Conservation (phyloP, 2,329 filamentous ascomycete species). For the Talaromyces sp. region DNA sequence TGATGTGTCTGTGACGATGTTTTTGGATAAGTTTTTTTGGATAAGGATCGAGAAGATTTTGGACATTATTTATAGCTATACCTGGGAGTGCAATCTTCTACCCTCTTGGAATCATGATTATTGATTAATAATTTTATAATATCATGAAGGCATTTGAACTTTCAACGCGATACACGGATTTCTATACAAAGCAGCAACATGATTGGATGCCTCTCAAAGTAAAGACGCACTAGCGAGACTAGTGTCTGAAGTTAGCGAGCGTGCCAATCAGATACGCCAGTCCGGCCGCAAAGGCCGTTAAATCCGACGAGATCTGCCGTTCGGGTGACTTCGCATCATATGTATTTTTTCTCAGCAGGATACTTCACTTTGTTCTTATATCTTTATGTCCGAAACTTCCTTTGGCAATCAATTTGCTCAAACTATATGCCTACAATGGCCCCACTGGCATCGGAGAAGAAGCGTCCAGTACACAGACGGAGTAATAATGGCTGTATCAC, state of each 20-base stretch:
- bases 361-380: neutral
- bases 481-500: constrained; percentile 1
- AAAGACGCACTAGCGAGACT: neutral
- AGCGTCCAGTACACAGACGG: neutral
- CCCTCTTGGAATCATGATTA: neutral
- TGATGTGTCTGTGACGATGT: neutral
- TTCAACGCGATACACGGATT: neutral
- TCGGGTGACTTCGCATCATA: neutral
- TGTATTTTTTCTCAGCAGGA: neutral
- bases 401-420: neutral
- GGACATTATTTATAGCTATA: neutral
- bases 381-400: neutral
- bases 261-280: neutral
- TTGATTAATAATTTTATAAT: constrained; percentile 10
- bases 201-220: neutral
- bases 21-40: neutral
- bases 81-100: neutral
- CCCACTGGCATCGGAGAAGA: neutral
- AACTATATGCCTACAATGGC: neutral
- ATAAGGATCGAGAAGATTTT: neutral
- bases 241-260: neutral
- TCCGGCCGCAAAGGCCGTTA: neutral
- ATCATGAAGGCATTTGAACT: neutral
- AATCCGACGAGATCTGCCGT: neutral
- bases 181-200: neutral